These are phyloP conservation scores for Globisporangium paroecandrum DNA, from an alignment of 352 stramenopile genomes.

Conservation along the genomic window DNA sequence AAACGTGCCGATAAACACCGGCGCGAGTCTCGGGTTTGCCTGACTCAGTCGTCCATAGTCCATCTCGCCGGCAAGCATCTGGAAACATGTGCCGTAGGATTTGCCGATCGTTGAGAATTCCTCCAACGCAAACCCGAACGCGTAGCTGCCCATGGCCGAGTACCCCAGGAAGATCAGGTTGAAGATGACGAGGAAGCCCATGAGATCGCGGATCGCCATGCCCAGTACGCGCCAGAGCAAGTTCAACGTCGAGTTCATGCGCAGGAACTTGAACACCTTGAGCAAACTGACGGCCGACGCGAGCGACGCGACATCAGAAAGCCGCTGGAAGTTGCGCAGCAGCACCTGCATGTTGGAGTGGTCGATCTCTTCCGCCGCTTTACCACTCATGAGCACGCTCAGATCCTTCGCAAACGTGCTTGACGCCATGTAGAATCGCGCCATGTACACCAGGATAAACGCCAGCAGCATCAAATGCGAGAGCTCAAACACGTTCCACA, in stretches of 20 bases:
- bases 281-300: constrained; percentile 76
- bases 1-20: constrained; percentile 83
- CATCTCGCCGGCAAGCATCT: constrained; percentile 84
- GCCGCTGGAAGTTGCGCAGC: constrained; percentile 61
- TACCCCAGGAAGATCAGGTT: constrained; percentile 86
- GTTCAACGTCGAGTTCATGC: constrained; percentile 88
- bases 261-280: constrained; percentile 88
- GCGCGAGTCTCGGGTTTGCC: constrained; percentile 75
- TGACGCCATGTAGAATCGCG: constrained; percentile 66
- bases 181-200: constrained; percentile 89
- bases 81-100: constrained; percentile 83
- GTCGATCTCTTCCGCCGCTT: constrained; percentile 47
- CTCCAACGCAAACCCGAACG: constrained; percentile 78
- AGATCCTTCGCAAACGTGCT: constrained; percentile 47
- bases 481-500: constrained; percentile 89
- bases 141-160: constrained; percentile 80
- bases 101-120: constrained; percentile 83
- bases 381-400: constrained; percentile 27
- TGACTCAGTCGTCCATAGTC: constrained; percentile 74
- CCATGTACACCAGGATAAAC: constrained; percentile 60
- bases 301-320: constrained; percentile 73
- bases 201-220: constrained; percentile 81
- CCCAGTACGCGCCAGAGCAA: constrained; percentile 81
- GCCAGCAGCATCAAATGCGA: constrained; percentile 66
- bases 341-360: constrained; percentile 63